Conservation (phyloP, 2,329 filamentous ascomycete species). For the Stagonosporopsis vannaccii region DNA sequence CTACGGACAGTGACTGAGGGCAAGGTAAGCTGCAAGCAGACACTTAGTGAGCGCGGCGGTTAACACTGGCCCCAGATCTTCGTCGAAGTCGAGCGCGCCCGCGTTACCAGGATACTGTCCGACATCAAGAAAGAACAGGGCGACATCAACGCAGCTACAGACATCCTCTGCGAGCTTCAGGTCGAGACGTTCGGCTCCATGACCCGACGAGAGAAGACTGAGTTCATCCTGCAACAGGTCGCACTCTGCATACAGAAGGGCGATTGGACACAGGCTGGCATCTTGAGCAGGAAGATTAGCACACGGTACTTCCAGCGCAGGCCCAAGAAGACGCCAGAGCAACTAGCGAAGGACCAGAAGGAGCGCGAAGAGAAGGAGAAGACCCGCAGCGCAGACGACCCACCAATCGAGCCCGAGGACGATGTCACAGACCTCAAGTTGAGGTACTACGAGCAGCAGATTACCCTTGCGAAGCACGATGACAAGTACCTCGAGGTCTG, state of each 20-base stretch:
- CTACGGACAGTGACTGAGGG: slow-evolving; percentile 96
- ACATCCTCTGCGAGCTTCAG: slow-evolving; percentile 95
- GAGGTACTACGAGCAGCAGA: slow-evolving; percentile 96
- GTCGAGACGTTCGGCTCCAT: slow-evolving; percentile 99
- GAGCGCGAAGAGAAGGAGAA: slow-evolving; percentile 84
- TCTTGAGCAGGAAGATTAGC: slow-evolving; percentile 96
- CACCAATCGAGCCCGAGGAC: slow-evolving; percentile 78
- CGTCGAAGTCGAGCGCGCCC: slow-evolving; percentile 96
- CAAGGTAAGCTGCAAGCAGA: slow-evolving; percentile 67
- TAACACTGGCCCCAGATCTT: slow-evolving; percentile 73
- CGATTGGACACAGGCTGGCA: slow-evolving; percentile 95
- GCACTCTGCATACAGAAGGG: slow-evolving; percentile 91
- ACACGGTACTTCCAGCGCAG: slow-evolving; percentile 89
- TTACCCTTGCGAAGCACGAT: slow-evolving; percentile 93
- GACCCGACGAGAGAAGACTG: slow-evolving; percentile 96
- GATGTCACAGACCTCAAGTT: slow-evolving; percentile 97
- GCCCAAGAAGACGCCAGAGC: slow-evolving; percentile 87
- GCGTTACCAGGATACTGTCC: slow-evolving; percentile 92
- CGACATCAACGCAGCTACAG: slow-evolving; percentile 86
- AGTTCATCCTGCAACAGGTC: slow-evolving; percentile 97
- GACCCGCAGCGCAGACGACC: slow-evolving; percentile 77
- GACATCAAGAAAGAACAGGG: slow-evolving; percentile 98
- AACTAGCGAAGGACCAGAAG: slow-evolving; percentile 90
- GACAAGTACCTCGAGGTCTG: slow-evolving; percentile 96
- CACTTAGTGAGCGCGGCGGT: not conserved